Base-by-base conservation (phyloP, 225 moss, liverwort and hornwort species). In the Physcomitrellopsis africana region DNA sequence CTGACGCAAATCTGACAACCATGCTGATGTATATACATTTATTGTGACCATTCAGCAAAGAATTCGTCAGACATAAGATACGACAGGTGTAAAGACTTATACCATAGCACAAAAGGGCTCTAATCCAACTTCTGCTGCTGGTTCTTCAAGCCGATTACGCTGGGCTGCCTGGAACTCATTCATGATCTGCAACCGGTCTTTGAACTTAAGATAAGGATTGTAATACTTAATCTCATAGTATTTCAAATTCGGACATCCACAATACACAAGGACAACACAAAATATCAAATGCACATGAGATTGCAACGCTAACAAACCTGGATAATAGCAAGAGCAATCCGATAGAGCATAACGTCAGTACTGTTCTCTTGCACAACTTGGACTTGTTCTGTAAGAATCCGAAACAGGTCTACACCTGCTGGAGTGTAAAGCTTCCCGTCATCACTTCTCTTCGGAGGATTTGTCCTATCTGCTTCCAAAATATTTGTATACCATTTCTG, bases 401-500 rank as follows among this genome's bases (percentile, higher is more conserved):
- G 90, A 79, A 99, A 99, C 42, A 99, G 74, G 72, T 99, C 99
- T 51, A 99, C 99, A 74, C 95, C 95, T 60, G 99, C 99, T 64
- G 95, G 99, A 41, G 99, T 99, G 79, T 86, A 95, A 8, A 99
- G 87, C 65, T 89, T 90, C 55, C 99, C 99, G 22, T 99, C 93
- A 68, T 99, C 99, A 29, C 94, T 99, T 77, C 90, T 99, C 92
- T 95, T 99, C 0, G 99, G 99, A 61, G 90, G 86, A 65, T 87
- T 93, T 27, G 85, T 93, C 80, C 85, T 83, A 76, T 99, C 99
- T 63, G 87, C 85, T 77, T 99, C 99, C 83, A 99, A 73, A 60
- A 99, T 99, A 76, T 99, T 99, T 73, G 92, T 95, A 65, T 99
- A 99, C 99, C 99, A 99, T 87, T 93, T 95, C 93, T 99, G 91